Evolutionary conservation across 441 rosid species (phyloP).

Genomic region (Eutrema salsugineum): DNA sequence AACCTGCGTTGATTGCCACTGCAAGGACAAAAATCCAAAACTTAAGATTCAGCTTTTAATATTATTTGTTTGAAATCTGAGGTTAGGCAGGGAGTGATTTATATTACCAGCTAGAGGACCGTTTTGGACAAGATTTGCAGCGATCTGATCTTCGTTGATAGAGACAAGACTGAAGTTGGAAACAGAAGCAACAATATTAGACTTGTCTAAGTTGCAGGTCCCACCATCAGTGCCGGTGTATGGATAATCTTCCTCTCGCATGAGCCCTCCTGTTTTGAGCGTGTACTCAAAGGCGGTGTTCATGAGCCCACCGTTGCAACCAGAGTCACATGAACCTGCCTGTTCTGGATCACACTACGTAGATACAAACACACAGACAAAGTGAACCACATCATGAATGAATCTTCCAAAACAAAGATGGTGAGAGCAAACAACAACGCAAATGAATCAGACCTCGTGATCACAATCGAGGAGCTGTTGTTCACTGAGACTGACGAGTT

Average conservation of each 20-base stretch:
- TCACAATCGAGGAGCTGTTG: constrained; percentile 99
- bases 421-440: no score
- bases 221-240: constrained; percentile 71
- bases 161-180: constrained; percentile 91
- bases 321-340: constrained; percentile 77
- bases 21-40: constrained; percentile 6
- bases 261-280: constrained; percentile 83
- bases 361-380: constrained; percentile 11
- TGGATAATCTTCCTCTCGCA: constrained; percentile 92
- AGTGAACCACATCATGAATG: no score
- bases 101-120: constrained; percentile 55
- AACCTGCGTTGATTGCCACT: constrained; percentile 88
- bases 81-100: no score
- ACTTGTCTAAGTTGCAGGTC: constrained; percentile 75
- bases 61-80: no score
- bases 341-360: constrained; percentile 92
- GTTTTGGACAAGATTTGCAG: constrained; percentile 84
- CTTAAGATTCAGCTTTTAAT: no score
- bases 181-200: constrained; percentile 72
- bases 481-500: constrained; percentile 95
- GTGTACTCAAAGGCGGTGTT: constrained; percentile 94
- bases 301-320: constrained; percentile 96
- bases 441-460: constrained; percentile 78
- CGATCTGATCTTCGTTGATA: constrained; percentile 82
- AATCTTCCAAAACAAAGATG: no score